Evolutionary conservation across 2,329 filamentous ascomycete species (phyloP).

Genomic region (Stagonosporopsis cucurbitacearum): DNA sequence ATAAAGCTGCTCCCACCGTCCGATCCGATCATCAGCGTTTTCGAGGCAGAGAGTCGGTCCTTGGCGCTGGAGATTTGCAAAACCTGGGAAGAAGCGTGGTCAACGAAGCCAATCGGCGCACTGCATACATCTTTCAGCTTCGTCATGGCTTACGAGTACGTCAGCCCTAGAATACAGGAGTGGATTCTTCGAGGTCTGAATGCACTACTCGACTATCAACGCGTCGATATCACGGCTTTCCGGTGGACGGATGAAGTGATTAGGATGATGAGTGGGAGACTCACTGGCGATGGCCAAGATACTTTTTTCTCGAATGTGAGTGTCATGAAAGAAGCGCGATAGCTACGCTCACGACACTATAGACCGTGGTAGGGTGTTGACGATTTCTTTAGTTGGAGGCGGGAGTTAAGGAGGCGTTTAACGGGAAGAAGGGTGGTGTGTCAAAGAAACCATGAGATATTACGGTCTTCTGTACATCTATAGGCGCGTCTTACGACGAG

Average conservation of each 20-base stretch:
- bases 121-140: conserved; percentile 43
- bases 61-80: conserved; percentile 43
- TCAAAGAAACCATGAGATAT: conserved; percentile 6
- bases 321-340: conserved; percentile 17
- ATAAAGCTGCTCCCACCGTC: conserved; percentile 36
- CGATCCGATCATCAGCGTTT: conserved; percentile 26
- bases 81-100: conserved; percentile 46
- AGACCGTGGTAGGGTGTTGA: conserved; percentile 22
- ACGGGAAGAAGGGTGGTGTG: too few relatives aligned
- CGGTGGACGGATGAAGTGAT: conserved; percentile 40
- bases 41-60: conserved; percentile 38
- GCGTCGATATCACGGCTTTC: conserved; percentile 29
- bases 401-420: neutral
- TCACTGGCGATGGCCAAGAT: conserved; percentile 37
- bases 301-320: conserved; percentile 28
- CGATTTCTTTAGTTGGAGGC: conserved; percentile 8
- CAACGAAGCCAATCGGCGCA: conserved; percentile 40
- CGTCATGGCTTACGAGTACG: conserved; percentile 43
- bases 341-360: conserved; percentile 15
- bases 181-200: conserved; percentile 41
- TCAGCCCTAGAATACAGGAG: conserved; percentile 28
- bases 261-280: conserved; percentile 33
- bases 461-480: neutral
- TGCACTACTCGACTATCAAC: conserved; percentile 35
- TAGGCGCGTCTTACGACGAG: neutral